phyloP scores from a whole-genome alignment of 306 rosid species.

The Vachellia pachyceras region DNA sequence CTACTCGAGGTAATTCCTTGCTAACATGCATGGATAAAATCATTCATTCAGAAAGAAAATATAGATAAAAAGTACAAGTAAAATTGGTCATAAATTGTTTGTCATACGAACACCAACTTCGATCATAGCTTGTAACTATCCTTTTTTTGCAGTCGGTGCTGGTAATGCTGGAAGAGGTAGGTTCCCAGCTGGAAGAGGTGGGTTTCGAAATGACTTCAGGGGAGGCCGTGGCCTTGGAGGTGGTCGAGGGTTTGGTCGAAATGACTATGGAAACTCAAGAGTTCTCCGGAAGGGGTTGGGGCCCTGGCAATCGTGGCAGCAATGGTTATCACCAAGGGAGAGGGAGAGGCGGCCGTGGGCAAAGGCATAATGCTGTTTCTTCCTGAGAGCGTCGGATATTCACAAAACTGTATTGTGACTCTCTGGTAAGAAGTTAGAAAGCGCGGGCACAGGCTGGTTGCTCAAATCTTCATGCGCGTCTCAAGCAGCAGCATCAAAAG shows the following conservation, averaged over 20 bases:
- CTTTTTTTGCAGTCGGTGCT: constrained; percentile 54
- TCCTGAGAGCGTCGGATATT: constrained; percentile 36
- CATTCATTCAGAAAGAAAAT: constrained; percentile 23
- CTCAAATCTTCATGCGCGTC: constrained; percentile 37
- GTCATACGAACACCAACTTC: background rate
- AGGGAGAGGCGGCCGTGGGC: constrained; percentile 63
- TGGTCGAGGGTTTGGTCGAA: constrained; percentile 58
- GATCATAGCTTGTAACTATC: constrained; percentile 29
- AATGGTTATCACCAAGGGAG: constrained; percentile 63
- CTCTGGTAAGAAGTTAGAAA: constrained; percentile 22
- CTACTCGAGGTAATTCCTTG: constrained; percentile 63
- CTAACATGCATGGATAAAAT: background rate
- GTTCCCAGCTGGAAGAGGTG: constrained; percentile 56
- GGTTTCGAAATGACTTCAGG: constrained; percentile 64
- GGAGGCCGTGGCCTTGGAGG: constrained; percentile 61
- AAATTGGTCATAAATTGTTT: background rate
- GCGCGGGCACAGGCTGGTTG: constrained; percentile 37
- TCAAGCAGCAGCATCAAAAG: constrained; percentile 37
- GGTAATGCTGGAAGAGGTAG: constrained; percentile 54
- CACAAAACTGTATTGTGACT: constrained; percentile 28
- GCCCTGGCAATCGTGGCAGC: constrained; percentile 45
- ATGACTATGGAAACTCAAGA: constrained; percentile 56
- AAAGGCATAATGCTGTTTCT: constrained; percentile 41
- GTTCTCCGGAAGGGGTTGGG: constrained; percentile 57
- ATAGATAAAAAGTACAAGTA: background rate